Percentiles rank a stretch among this genome's conserved stretches.
Evolutionary conservation across 2,329 filamentous ascomycete genomes (phyloP).

Genomic region (Helicocarpus griseus): DNA sequence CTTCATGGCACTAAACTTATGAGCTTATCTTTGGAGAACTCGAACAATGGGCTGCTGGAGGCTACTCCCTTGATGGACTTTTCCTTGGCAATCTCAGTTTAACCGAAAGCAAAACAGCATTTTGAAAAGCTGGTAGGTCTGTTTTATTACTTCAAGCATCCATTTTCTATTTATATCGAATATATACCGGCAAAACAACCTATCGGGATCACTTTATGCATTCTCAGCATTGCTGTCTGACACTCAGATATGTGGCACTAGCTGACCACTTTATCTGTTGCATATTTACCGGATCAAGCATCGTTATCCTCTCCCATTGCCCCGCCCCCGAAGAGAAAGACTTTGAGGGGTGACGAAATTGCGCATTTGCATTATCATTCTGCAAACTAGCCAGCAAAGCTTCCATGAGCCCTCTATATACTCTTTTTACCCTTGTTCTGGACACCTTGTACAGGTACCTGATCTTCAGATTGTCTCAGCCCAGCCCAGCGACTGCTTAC

Average conservation of each 20-base stretch:
- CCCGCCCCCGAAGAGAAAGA: neutral
- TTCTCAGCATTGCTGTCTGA: too few relatives aligned
- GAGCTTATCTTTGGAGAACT: neutral
- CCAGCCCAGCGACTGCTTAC: too few relatives aligned
- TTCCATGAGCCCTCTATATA: neutral
- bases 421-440: neutral
- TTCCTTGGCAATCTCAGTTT: neutral
- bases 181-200: neutral
- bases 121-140: neutral
- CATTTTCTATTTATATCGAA: neutral
- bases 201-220: too few relatives aligned
- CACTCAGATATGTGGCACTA: too few relatives aligned
- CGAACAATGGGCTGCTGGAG: too few relatives aligned
- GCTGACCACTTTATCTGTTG: too few relatives aligned
- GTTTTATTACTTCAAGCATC: neutral
- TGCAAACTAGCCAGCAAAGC: neutral
- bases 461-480: neutral
- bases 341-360: neutral
- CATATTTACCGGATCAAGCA: neutral
- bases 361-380: too few relatives aligned
- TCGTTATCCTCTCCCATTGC: neutral
- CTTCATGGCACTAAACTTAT: neutral
- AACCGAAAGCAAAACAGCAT: neutral
- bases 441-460: neutral
- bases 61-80: neutral